Evolutionary conservation across 2,329 filamentous ascomycete genomes (phyloP), one percentile per base, ranked within the genome.

Genomic region (Gnomoniopsis smithogilvyi): DNA sequence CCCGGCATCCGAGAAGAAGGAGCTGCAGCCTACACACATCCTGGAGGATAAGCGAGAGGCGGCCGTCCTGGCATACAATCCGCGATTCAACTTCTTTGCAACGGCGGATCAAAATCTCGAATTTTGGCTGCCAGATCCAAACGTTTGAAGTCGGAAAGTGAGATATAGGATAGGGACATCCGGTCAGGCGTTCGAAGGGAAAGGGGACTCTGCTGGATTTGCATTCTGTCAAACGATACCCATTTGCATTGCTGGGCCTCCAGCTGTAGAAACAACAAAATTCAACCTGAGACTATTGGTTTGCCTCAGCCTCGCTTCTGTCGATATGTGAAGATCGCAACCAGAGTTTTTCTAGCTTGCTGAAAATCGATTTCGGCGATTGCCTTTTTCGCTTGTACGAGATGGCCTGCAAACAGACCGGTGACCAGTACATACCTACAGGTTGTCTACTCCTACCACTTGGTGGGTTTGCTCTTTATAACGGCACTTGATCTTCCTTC

Each of bases 51-150:
- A 82, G 76, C 86, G 79, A 70, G 86, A 85, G 74, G 85, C 85
- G 4, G 89, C 89, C 1, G 82, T 96, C 14, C 80, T 96, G 46
- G 91, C 90, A 22, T 95, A 92, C 72, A 98, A 97, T 70, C 95
- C 93, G 26, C 83, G 93, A 52, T 95, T 89, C 73, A 97, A 98
- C 73, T 87, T 97, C 77, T 83, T 98, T 65, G 93, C 92, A 10
- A 95, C 89, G 48, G 95, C 92, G 3, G 93, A 98, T 67, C 89
- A 89, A 68, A 92, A 97, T 56, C 78, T 92, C 61, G 75, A 91
- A 21, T 91, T 93, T 66, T 93, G 90, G 89, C 73, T 91, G 38
- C 90, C 90, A 1, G 89, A 92, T 70, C 83, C 85, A 47, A 79
- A 83, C 66, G 74, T 76, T 8, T 84, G 73, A 69, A 63, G 57